Percentiles rank a stretch among this genome's conserved stretches.
These are phyloP conservation scores for Paraurostyla sp. DNA, from an alignment of 73 alveolate species.

Conservation along the genomic window DNA sequence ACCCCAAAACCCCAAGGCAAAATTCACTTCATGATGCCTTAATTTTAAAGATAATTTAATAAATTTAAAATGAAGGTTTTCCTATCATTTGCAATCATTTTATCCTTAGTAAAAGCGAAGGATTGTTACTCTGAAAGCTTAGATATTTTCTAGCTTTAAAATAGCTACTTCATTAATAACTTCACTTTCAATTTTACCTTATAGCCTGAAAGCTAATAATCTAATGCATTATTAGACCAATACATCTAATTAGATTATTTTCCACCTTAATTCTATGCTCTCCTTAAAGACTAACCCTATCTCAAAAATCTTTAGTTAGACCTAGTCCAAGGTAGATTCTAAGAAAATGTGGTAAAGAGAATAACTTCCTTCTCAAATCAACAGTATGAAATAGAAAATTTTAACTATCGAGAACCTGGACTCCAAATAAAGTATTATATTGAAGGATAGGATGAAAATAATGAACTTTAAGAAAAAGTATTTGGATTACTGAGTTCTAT, in stretches of 20 bases:
- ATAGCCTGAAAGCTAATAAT: no score
- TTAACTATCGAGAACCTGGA: slow-evolving; percentile 18
- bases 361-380: slow-evolving; percentile 8
- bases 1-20: no score
- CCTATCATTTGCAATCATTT: no score
- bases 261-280: neutral
- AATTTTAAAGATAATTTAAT: no score
- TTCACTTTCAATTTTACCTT: neutral
- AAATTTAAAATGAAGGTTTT: no score
- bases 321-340: slow-evolving; percentile 48
- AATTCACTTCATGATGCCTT: no score
- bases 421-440: neutral
- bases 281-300: neutral
- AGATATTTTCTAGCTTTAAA: neutral
- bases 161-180: slow-evolving; percentile 21
- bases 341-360: slow-evolving; percentile 28
- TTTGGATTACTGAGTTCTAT: slow-evolving; percentile 18
- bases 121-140: neutral
- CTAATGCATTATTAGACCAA: neutral
- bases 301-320: slow-evolving; percentile 6
- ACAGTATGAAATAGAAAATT: slow-evolving; percentile 7
- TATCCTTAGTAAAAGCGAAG: no score
- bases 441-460: neutral
- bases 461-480: slow-evolving; percentile 22
- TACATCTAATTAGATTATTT: neutral